Percentiles rank a stretch among this genome's conserved stretches.
Evolutionary conservation across 768 basidiomycete species (phyloP).

Genomic region (Kwoniella europaea): DNA sequence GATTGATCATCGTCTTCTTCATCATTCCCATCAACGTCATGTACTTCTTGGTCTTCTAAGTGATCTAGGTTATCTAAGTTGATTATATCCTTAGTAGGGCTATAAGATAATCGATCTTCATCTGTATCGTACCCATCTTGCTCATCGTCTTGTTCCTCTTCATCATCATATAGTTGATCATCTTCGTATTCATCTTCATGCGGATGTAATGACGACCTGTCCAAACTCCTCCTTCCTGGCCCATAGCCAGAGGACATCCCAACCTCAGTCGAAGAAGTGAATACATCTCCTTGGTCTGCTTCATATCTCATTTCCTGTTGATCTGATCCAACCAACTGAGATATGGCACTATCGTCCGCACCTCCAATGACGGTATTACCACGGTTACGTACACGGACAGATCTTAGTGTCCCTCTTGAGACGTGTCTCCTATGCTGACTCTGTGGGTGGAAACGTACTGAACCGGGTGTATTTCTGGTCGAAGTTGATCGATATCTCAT

Average conservation of each 20-base stretch:
- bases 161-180: not conserved
- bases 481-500: constrained; percentile 3
- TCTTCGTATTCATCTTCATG: constrained; percentile 8
- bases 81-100: not conserved
- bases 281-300: constrained; percentile 2
- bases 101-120: not conserved
- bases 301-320: not conserved
- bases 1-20: constrained; percentile 18
- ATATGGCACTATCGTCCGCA: not conserved
- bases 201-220: not conserved
- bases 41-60: not conserved
- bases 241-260: not conserved
- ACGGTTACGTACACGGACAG: not conserved
- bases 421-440: constrained; percentile 4
- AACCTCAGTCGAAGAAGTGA: constrained; percentile 5
- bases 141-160: constrained; percentile 13
- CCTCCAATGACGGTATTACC: not conserved
- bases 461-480: not conserved
- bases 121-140: not conserved
- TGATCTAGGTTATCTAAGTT: not conserved
- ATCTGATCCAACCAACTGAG: not conserved
- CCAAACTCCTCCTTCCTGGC: not conserved
- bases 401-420: constrained; percentile 15
- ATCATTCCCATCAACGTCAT: not conserved
- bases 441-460: constrained; percentile 1